Evolutionary conservation across 371 early-diverging fungal species (phyloP), one percentile per base, ranked within the genome.

Genomic region (Paraphysoderma sedebokerense): DNA sequence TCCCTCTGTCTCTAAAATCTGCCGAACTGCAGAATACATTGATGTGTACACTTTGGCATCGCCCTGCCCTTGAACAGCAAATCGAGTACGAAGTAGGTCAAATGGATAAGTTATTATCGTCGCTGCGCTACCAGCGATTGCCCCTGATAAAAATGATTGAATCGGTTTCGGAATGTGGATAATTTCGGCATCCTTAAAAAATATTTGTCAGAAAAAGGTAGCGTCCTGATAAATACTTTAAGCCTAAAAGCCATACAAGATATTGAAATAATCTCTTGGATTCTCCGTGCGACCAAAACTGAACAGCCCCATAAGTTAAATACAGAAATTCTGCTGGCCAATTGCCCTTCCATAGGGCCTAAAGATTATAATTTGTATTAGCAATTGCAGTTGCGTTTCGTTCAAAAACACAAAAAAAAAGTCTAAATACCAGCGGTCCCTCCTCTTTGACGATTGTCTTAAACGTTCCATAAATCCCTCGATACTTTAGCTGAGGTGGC

Each of bases 271-370:
- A 28, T 20, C 51, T 38, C 15, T 72, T 68, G 19, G 75, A 48
- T 31, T 72, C 66, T 45, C 76, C 64, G 52, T 82, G 89, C 1
- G 76, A 63, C 50, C 76, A 67, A 52, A 95, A 92, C 62, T 95
- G 92, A 20, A 77, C 66, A 3, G 82, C 85, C 28, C 89, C 86
- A 54, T 93, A 96, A 0, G 81, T 65, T 37, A 91, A 53, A 59
- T 93, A 93, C 5, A 93, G 69, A 49, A 82, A 85, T 56, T 82
- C 86, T 2, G 93, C 96, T 2, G 88, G 70, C 60, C 83, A 58
- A 48, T 96, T 96, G 37, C 96, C 96, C 55, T 92, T 93, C 77
- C 87, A 96, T 12, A 90, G 63, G 4, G 81, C 47, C n/a, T 5
- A 11, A 0, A 79, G 53, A n/a, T 84, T 85, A 58, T 85, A 35